A percentile compares a stretch with the other conserved stretches of the same genome.
Conservation (phyloP, 2,329 filamentous ascomycete species). For the Myrmaecium sp. region DNA sequence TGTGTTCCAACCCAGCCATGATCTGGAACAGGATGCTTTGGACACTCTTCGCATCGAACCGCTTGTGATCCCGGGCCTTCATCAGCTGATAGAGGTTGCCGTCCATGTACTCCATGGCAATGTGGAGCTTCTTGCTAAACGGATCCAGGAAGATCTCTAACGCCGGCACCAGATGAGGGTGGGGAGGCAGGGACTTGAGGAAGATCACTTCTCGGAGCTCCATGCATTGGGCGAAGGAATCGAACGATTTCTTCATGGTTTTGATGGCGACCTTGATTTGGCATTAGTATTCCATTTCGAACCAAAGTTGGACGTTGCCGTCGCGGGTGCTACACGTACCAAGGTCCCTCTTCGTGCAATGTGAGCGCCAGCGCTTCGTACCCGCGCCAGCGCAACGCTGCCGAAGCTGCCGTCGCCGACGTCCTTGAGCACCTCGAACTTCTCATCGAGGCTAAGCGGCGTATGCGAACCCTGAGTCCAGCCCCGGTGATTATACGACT, state of each 20-base stretch:
- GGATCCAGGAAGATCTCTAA: slow-evolving; percentile 97
- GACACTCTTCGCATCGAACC: slow-evolving; percentile 72
- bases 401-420: slow-evolving; percentile 98
- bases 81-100: slow-evolving; percentile 97
- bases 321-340: slow-evolving; percentile 40
- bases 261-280: slow-evolving; percentile 77
- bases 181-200: slow-evolving; percentile 69
- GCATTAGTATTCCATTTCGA: slow-evolving; percentile 6
- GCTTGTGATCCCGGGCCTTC: slow-evolving; percentile 95
- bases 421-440: slow-evolving; percentile 93
- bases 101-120: slow-evolving; percentile 99
- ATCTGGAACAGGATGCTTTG: slow-evolving; percentile 98
- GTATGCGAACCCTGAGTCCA: slow-evolving; percentile 36
- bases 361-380: slow-evolving; percentile 75
- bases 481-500: slow-evolving; percentile 53
- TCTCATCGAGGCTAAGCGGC: slow-evolving; percentile 58
- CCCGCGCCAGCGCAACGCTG: slow-evolving; percentile 80
- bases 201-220: slow-evolving; percentile 97
- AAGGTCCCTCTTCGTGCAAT: slow-evolving; percentile 81
- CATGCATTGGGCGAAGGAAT: slow-evolving; percentile 75
- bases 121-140: slow-evolving; percentile 89
- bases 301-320: slow-evolving; percentile 3
- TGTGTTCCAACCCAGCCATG: slow-evolving; percentile 87
- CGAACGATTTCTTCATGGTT: slow-evolving; percentile 99
- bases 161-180: slow-evolving; percentile 88